Evolutionary conservation across 2,329 filamentous ascomycete species (phyloP).

Genomic region (Magnaporthiopsis rhizophila): DNA sequence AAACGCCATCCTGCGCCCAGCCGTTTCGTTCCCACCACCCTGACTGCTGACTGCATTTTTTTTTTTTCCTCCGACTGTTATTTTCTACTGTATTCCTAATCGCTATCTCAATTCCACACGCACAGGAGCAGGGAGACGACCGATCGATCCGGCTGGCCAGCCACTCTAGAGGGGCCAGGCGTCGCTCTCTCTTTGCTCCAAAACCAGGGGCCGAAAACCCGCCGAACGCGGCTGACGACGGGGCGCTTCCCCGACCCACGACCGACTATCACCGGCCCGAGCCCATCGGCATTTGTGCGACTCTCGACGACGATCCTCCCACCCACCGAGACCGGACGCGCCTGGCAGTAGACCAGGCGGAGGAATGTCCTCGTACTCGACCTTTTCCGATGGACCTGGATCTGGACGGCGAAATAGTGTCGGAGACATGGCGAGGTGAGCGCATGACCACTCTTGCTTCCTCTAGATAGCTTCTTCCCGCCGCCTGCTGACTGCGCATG

Average conservation of each 20-base stretch:
- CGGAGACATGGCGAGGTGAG: slow-evolving; percentile 43
- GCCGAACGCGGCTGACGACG: not conserved
- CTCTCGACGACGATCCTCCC: not conserved
- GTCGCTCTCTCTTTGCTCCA: not conserved
- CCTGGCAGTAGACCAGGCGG: slow-evolving; percentile 3
- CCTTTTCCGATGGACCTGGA: slow-evolving; percentile 40
- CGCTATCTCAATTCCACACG: not conserved
- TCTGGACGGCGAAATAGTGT: slow-evolving; percentile 19
- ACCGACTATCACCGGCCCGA: not conserved
- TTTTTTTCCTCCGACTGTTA: not conserved
- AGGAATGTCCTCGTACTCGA: slow-evolving; percentile 46
- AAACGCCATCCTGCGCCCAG: not conserved
- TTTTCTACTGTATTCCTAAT: not conserved
- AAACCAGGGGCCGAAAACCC: not conserved
- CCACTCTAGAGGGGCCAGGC: not conserved
- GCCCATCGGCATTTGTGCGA: not conserved
- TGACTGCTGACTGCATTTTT: not conserved
- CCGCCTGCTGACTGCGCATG: not conserved
- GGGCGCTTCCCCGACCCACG: not conserved
- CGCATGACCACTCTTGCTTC: not conserved
- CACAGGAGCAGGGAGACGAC: not conserved
- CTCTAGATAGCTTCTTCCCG: too few relatives aligned
- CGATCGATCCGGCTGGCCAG: not conserved
- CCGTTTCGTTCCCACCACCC: not conserved
- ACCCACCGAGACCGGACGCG: not conserved